These are phyloP conservation scores for Ophiostoma perfectum DNA, from an alignment of 2,329 filamentous ascomycete species.

Conservation along the genomic window DNA sequence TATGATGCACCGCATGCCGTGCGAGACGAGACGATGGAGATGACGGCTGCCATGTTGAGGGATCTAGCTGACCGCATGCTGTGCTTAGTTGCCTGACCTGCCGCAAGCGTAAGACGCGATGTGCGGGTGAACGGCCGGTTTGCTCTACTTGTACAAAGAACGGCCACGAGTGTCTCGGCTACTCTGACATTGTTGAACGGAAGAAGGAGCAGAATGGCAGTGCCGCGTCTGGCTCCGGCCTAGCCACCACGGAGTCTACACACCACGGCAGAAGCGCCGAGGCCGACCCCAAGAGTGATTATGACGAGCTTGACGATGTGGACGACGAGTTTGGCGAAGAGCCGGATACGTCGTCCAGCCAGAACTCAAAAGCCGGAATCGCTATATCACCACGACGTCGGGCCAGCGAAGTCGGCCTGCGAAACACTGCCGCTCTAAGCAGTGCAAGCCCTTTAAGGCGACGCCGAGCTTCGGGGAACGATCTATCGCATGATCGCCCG, in stretches of 20 bases:
- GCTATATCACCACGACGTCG: neutral
- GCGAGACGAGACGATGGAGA: too few species aligned
- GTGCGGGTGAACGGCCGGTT: slow-evolving; percentile 64
- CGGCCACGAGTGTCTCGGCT: slow-evolving; percentile 63
- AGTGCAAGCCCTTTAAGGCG: neutral
- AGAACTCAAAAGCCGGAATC: slow-evolving; percentile 31
- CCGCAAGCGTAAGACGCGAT: slow-evolving; percentile 69
- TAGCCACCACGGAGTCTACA: neutral
- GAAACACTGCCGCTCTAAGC: neutral
- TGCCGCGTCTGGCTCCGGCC: neutral
- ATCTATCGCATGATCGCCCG: neutral
- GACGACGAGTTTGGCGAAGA: neutral
- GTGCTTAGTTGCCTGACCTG: slow-evolving; percentile 60
- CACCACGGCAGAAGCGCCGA: neutral
- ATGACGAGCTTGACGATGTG: neutral
- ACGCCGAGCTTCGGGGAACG: slow-evolving; percentile 5
- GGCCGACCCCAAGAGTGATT: neutral
- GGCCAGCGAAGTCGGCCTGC: neutral
- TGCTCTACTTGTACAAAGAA: slow-evolving; percentile 70
- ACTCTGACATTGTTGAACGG: slow-evolving; percentile 46
- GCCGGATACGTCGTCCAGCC: slow-evolving; percentile 31
- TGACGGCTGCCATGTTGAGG: too few species aligned
- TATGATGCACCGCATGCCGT: too few species aligned
- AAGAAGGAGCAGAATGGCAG: neutral
- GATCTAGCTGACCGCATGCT: too few species aligned